Base-by-base conservation (phyloP, 139 green algal species). In the Chlamydomonas applanata region DNA sequence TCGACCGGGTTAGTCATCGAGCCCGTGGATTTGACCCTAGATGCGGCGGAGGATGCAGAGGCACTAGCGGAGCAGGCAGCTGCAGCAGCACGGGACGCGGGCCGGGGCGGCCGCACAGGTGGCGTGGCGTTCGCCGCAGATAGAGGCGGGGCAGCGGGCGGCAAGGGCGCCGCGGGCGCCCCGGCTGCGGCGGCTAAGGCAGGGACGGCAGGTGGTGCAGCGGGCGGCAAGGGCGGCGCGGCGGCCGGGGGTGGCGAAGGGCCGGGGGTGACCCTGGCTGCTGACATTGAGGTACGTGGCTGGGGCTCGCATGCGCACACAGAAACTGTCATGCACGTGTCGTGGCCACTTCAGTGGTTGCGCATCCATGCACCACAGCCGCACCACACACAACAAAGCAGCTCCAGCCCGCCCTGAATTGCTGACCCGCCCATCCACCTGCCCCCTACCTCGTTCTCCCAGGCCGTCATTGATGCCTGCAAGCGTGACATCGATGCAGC, bases 401-500 rank as follows among this genome's bases (percentile, higher is more conserved):
- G 57, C 44, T 24, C 69, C 35, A n/a, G 52, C 11, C 1, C 35
- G 40, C 40, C 40, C 7, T 11, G 40, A 7, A 7, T 57, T 4
- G 32, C 33, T 40, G 53, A 27, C 25, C 27, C 57, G 44, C 49
- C 34, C 2, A 20, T 66, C 45, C 54, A 44, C n/a, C 34, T 57
- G 35, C 5, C 59, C 30, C 59, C 83, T 44, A 69, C 78, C 1
- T 46, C 30, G 27, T 69, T 79, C 25, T 77, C 83, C n/a, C 67
- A 76, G 54, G 46, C 40, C 17, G 75, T 86, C 11, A 86, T 86
- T 29, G 62, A 82, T 49, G 67, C 65, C 5, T 80, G 78, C 62
- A 85, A 86, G 71, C 65, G 77, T 54, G 84, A 85, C 59, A 80
- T 77, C 22, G 80, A 86, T 54, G 68, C 52, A 2, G 72, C 78